Conservation (phyloP, 208 protist genomes). For the Leishmania turanica region DNA sequence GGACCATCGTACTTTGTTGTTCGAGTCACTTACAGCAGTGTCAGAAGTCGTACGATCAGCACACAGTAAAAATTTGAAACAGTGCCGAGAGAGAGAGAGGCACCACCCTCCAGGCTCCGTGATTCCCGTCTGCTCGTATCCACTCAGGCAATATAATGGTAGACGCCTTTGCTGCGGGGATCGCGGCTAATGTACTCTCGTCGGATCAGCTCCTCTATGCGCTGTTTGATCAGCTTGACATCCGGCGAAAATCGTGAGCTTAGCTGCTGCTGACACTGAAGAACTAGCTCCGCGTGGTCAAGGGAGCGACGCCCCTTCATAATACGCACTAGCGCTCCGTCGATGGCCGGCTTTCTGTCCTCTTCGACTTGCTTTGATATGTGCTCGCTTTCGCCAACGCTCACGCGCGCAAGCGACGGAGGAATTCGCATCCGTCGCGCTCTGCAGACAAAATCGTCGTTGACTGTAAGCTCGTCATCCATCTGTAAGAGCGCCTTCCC, state of each 20-base stretch:
- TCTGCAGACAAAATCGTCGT: constrained; percentile 65
- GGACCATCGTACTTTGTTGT: neutral
- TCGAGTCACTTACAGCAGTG: neutral
- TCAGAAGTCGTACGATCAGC: neutral
- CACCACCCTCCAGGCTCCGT: neutral
- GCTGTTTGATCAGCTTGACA: constrained; percentile 78
- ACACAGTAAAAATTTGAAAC: neutral
- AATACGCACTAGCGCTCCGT: constrained; percentile 84
- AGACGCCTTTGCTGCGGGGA: constrained; percentile 47
- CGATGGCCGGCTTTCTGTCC: constrained; percentile 77
- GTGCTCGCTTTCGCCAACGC: constrained; percentile 38
- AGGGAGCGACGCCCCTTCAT: constrained; percentile 82
- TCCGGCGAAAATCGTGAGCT: constrained; percentile 65
- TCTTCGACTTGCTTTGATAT: constrained; percentile 66
- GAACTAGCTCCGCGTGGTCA: constrained; percentile 68
- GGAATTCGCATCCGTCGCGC: constrained; percentile 62
- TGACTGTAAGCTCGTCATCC: constrained; percentile 52
- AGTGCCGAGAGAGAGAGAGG: neutral
- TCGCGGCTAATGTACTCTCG: constrained; percentile 84
- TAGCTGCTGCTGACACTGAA: constrained; percentile 77
- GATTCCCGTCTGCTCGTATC: neutral
- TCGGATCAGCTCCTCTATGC: constrained; percentile 87
- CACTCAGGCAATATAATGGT: constrained; percentile 76
- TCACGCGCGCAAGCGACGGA: constrained; percentile 41
- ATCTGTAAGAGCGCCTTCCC: constrained; percentile 37